These are phyloP conservation scores for Fistulinella staudtii DNA, from an alignment of 1,284 basidiomycete genomes.

Conservation along the genomic window DNA sequence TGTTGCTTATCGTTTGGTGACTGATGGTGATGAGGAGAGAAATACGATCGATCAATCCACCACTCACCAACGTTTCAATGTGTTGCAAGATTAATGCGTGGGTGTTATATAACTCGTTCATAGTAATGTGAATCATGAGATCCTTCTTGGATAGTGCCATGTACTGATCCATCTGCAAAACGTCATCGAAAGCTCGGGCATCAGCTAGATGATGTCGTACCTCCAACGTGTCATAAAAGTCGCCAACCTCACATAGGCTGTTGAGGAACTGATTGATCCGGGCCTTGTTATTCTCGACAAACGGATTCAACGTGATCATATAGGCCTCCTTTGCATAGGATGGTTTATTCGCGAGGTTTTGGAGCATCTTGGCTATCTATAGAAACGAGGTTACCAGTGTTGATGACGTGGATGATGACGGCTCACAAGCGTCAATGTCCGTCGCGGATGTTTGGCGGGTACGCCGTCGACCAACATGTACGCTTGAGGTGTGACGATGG, in stretches of 20 bases:
- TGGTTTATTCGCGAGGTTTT: slow-evolving; percentile 98
- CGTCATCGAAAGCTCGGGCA: background rate
- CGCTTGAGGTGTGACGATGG: slow-evolving; percentile 99
- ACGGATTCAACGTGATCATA: slow-evolving; percentile 98
- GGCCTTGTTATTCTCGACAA: slow-evolving; percentile 97
- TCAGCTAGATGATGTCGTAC: slow-evolving; percentile 39
- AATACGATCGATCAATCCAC: background rate
- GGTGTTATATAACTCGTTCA: slow-evolving; percentile 98
- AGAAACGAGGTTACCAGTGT: slow-evolving; percentile 2
- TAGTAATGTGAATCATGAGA: slow-evolving; percentile 95
- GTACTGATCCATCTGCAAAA: slow-evolving; percentile 92
- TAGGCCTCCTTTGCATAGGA: slow-evolving; percentile 97
- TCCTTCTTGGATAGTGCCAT: slow-evolving; percentile 99
- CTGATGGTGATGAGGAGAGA: slow-evolving; percentile 39
- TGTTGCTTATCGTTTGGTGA: slow-evolving; percentile 98
- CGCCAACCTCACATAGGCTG: slow-evolving; percentile 94
- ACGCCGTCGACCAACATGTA: slow-evolving; percentile 99
- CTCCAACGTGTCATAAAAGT: slow-evolving; percentile 99
- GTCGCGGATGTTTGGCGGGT: slow-evolving; percentile 93
- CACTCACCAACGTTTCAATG: slow-evolving; percentile 85
- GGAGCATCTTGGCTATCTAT: slow-evolving; percentile 98
- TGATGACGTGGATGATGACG: background rate
- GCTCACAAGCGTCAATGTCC: slow-evolving; percentile 87
- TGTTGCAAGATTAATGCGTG: slow-evolving; percentile 94
- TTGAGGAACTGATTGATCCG: slow-evolving; percentile 97